Base-by-base conservation (phyloP, 306 rosid genomes). In the Datisca glomerata region DNA sequence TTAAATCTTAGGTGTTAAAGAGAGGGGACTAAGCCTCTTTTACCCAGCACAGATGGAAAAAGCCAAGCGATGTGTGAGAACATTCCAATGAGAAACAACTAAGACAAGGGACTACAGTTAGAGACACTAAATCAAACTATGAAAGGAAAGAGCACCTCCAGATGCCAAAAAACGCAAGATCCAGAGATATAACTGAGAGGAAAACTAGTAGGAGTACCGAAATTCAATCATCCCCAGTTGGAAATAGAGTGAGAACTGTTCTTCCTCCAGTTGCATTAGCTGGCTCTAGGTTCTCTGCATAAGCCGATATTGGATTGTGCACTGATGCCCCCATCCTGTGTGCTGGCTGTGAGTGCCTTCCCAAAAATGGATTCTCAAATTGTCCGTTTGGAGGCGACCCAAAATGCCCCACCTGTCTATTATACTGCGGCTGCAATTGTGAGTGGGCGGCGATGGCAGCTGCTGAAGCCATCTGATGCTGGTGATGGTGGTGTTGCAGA, bases 331-430 rank as follows among this genome's bases (percentile, higher is more conserved):
- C 94, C 56, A 83, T 66, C 66, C 95, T 69, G 51, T 80, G 83
- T 55, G 67, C 64, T 16, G 65, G 59, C 61, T 68, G 86, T 2
- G 69, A 57, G 55, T 66, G 93, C 61, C 97, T 70, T 2, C 77
- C 55, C 31, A 83, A 43, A 49, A 80, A 83, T 0, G 93, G 69
- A 35, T 77, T 80, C 56, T 89, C 97, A 24, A 89, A 77, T 45
- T 84, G 87, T 16, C 92, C 94, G 28, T 72, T 86, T 2, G 91
- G 79, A 3, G 93, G 78, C 3, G 96, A 82, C 21, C 94, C 93
- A 3, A 71, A 87, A 53, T 87, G 93, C 15, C 76, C 80, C 31
- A 72, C 80, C 51, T 78, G 97, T 22, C 86, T 15, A 7, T 65
- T 83, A 62, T 50, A 79, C 76, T 69, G 91, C 14, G 69, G 56